These are phyloP conservation scores for Speleostelium caveatum DNA, from an alignment of 78 protist species.

Conservation along the genomic window DNA sequence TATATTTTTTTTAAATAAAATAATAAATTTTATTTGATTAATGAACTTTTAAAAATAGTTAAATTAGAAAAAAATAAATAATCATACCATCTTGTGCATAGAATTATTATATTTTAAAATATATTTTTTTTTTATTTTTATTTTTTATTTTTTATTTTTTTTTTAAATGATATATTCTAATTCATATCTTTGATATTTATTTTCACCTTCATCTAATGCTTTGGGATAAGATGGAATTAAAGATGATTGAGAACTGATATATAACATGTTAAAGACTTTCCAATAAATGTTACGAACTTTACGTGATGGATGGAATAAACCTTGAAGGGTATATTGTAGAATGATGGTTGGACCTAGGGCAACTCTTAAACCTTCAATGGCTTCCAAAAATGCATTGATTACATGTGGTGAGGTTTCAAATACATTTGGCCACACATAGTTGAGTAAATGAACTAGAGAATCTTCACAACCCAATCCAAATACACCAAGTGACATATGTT, in stretches of 20 bases:
- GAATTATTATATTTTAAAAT: no score
- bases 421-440: constrained; percentile 99
- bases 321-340: constrained; percentile 93
- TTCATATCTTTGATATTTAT: constrained; percentile 79
- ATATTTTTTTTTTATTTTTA: neutral
- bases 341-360: constrained; percentile 95
- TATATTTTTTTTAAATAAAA: no score
- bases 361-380: constrained; percentile 97
- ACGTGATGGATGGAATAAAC: constrained; percentile 96
- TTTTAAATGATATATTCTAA: constrained; percentile 75
- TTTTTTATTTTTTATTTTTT: neutral
- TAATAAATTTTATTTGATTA: no score
- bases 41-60: no score
- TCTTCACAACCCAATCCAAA: constrained; percentile 97
- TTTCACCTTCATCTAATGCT: constrained; percentile 75
- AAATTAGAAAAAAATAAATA: no score
- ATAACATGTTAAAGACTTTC: constrained; percentile 97
- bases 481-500: constrained; percentile 85
- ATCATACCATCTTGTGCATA: no score
- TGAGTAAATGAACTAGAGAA: constrained; percentile 97
- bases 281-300: constrained; percentile 99
- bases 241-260: constrained; percentile 90
- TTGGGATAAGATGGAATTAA: constrained; percentile 88
- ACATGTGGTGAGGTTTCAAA: constrained; percentile 99
- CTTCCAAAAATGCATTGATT: constrained; percentile 97